Conservation (phyloP, 2,329 filamentous ascomycete species). For the Cylindrodendrum hubeiense region DNA sequence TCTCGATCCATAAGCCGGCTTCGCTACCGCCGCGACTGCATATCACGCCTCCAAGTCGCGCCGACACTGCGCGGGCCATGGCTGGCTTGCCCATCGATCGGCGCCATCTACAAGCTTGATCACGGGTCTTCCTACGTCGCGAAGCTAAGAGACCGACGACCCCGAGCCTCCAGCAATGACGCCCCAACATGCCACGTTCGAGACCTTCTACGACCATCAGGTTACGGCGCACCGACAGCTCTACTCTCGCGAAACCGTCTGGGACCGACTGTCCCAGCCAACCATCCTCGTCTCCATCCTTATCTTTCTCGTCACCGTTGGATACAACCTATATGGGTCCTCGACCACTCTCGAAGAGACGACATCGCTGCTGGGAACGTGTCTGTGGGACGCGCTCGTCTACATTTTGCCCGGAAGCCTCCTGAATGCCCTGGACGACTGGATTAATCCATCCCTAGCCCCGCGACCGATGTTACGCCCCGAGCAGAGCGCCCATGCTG, state of each 20-base stretch:
- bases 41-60: slow-evolving; percentile 14
- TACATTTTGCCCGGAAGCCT: slow-evolving; percentile 67
- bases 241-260: slow-evolving; percentile 41
- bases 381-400: slow-evolving; percentile 73
- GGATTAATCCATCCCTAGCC: slow-evolving; percentile 62
- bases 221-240: slow-evolving; percentile 49
- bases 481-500: slow-evolving; percentile 59
- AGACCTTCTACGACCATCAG: slow-evolving; percentile 52
- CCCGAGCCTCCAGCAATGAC: slow-evolving; percentile 49
- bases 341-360: slow-evolving; percentile 47
- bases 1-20: background rate
- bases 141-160: slow-evolving; percentile 34
- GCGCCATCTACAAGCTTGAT: slow-evolving; percentile 42
- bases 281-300: slow-evolving; percentile 51
- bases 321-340: slow-evolving; percentile 51
- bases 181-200: slow-evolving; percentile 48
- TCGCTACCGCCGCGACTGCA: slow-evolving; percentile 3
- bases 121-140: slow-evolving; percentile 35
- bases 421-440: slow-evolving; percentile 68
- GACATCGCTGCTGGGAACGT: slow-evolving; percentile 48
- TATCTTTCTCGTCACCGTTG: slow-evolving; percentile 48
- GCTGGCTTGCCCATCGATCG: slow-evolving; percentile 37
- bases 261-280: slow-evolving; percentile 51
- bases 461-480: slow-evolving; percentile 53
- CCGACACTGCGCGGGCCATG: slow-evolving; percentile 38